Evolutionary conservation across 1,139 yeast genomes (phyloP), one percentile per base, ranked within the genome.

Genomic region (Lodderomyces pseudojiufengensis): DNA sequence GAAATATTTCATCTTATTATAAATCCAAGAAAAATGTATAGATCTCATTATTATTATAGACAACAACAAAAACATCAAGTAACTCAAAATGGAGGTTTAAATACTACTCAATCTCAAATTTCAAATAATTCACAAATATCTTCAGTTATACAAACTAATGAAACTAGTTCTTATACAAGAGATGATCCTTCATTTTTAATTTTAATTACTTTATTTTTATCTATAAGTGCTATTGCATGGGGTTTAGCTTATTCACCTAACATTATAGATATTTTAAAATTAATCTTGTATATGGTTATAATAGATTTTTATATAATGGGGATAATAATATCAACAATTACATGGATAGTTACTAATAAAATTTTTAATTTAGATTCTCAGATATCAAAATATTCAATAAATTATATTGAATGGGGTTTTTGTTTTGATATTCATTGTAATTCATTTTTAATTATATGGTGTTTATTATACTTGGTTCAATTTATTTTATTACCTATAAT

Each of bases 371-470:
- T 56, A 38, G 48, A 63, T n/a, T 73, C 76, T 4, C 13, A 10
- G 28, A 23, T 50, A 23, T 44, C 45, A 18, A 47, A 44, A 33
- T 58, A 58, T 42, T 60, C 54, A 36, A 72, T 75, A 30, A 77
- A 78, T 37, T 76, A 78, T 45, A 70, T 88, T 33, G 96, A 87
- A 53, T 88, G 96, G 96, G 90, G 92, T 0, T 88, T 86, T 55
- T 87, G 97, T 60, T 88, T 88, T 57, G 97, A 88, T 54, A 81
- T 88, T 18, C 97, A 88, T 58, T 87, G 96, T 61, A 88, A 88
- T 58, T 77, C 95, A 24, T 88, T 86, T 51, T 64, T 88, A 47
- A 68, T 84, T 20, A 80, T 88, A 38, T 87, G 95, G 95, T 70
- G 86, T 40, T 62, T 77, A 37, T 67, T 88, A 29, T 88, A 88